phyloP scores from a whole-genome alignment of 2,329 filamentous ascomycete species.

The Shiraia sp. region DNA sequence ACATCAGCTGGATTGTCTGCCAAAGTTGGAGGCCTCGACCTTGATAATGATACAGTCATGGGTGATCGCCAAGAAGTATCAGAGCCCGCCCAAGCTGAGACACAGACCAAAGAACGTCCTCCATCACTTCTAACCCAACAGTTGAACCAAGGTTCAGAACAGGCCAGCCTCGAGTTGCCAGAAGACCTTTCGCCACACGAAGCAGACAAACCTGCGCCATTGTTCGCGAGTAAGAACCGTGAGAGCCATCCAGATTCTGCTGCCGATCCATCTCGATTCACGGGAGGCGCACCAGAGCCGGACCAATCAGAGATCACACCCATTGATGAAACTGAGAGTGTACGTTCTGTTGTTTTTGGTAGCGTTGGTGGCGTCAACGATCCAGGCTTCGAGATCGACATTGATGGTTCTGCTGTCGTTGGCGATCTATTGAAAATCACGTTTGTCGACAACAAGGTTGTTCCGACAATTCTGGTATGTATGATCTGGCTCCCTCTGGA shows the following conservation, averaged over 20 bases:
- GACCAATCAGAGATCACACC: constrained; percentile 43
- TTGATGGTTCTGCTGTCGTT: constrained; percentile 75
- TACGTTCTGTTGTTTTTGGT: constrained; percentile 41
- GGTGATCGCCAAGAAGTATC: constrained; percentile 30
- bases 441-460: constrained; percentile 92
- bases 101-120: constrained; percentile 37
- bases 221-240: constrained; percentile 57
- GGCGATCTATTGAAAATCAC: constrained; percentile 94
- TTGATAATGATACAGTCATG: constrained; percentile 62
- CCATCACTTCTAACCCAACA: constrained; percentile 50
- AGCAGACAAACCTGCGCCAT: constrained; percentile 70
- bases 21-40: constrained; percentile 60
- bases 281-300: constrained; percentile 25
- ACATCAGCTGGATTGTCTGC: constrained; percentile 59
- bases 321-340: constrained; percentile 41
- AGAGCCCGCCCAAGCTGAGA: constrained; percentile 22
- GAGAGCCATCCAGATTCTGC: constrained; percentile 30
- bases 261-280: constrained; percentile 35
- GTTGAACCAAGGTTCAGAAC: constrained; percentile 38
- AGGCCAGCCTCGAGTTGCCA: constrained; percentile 29
- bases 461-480: constrained; percentile 91
- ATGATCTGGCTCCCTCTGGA: constrained; percentile 1
- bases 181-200: constrained; percentile 57
- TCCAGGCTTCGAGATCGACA: constrained; percentile 59
- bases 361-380: constrained; percentile 32